Percentiles rank a stretch among this genome's conserved stretches.
Evolutionary conservation across 108 stramenopile genomes (phyloP).

Genomic region (Asterionellopsis glacialis): DNA sequence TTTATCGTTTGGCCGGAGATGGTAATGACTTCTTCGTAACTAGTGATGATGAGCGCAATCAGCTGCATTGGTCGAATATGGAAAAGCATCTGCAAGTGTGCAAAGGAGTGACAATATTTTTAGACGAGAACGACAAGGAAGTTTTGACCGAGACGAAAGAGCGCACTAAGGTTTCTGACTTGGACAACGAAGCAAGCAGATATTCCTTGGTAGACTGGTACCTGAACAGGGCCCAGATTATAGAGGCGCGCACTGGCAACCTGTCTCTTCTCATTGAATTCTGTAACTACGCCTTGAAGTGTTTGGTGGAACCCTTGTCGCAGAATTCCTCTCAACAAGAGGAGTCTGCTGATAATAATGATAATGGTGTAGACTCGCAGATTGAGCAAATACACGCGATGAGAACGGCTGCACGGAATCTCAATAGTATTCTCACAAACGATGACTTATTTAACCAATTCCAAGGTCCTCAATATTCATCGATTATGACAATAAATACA

Average conservation of each 20-base stretch:
- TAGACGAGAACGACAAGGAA: conserved; percentile 1
- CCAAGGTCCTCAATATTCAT: neutral
- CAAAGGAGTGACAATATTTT: conserved; percentile 3
- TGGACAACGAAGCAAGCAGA: neutral
- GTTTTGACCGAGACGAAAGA: neutral
- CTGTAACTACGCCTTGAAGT: neutral
- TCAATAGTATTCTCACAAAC: neutral
- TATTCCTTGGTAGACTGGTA: neutral
- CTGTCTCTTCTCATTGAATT: neutral
- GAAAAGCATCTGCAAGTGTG: conserved; percentile 19
- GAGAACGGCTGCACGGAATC: neutral
- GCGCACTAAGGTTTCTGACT: neutral
- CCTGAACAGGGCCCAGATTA: neutral
- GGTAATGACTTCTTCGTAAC: conserved; percentile 11
- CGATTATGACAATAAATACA: no score
- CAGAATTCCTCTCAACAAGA: neutral
- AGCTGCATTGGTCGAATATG: conserved; percentile 28
- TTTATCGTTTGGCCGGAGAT: neutral
- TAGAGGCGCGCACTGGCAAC: neutral
- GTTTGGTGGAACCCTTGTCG: neutral
- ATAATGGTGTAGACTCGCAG: neutral
- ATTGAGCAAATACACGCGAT: neutral
- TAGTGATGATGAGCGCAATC: conserved; percentile 6
- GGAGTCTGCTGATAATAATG: neutral
- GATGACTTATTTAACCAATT: neutral